These are phyloP conservation scores for Eimeria zaria DNA, from an alignment of 169 alveolate species.

Conservation along the genomic window DNA sequence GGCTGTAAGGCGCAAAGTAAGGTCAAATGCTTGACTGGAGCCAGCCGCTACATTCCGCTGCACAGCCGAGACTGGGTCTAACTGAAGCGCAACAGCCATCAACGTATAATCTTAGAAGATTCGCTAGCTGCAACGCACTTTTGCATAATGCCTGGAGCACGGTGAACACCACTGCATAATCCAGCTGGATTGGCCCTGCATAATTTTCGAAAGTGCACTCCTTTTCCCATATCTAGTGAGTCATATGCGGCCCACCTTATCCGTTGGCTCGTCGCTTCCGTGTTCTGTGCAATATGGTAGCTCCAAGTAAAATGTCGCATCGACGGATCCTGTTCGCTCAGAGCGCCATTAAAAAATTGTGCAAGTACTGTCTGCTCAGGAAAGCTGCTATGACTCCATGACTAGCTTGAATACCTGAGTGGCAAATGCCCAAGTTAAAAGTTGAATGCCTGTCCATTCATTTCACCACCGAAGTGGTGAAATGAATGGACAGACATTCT, in stretches of 20 bases:
- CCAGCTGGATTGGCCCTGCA: not conserved
- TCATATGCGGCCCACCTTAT: conserved; percentile 13
- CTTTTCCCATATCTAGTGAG: not conserved
- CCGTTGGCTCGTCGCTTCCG: conserved; percentile 77
- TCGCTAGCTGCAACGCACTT: conserved; percentile 9
- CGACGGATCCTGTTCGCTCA: conserved; percentile 30
- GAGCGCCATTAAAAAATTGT: not conserved
- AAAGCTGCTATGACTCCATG: not conserved
- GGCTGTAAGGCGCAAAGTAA: conserved; percentile 73
- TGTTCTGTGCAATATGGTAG: conserved; percentile 79
- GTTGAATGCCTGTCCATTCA: too few relatives aligned
- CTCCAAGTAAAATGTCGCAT: conserved; percentile 71
- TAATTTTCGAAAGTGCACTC: not conserved
- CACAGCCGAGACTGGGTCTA: conserved; percentile 74
- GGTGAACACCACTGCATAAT: not conserved
- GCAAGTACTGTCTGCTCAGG: not conserved
- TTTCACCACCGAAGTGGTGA: not conserved
- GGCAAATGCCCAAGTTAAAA: not conserved
- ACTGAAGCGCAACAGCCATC: conserved; percentile 42
- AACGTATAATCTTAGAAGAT: not conserved
- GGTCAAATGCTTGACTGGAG: conserved; percentile 67
- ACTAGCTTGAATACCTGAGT: not conserved
- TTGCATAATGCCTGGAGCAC: not conserved
- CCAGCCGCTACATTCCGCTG: conserved; percentile 67
- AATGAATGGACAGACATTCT: not conserved